phyloP scores from a whole-genome alignment of 2,329 filamentous ascomycete genomes.

The Ophiostoma sp. region DNA sequence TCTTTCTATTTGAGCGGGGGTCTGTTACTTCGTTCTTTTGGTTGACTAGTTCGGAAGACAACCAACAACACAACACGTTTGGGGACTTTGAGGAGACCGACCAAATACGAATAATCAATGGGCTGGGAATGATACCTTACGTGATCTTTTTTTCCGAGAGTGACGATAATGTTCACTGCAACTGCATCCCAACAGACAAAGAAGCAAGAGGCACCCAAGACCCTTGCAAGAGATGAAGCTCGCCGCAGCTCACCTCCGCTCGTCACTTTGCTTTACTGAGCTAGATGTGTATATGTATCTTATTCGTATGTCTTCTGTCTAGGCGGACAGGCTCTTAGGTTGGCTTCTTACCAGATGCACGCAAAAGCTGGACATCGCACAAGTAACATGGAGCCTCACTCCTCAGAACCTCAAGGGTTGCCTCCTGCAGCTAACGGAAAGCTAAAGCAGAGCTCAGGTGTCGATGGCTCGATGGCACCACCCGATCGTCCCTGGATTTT shows the following conservation, averaged over 20 bases:
- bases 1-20: not conserved
- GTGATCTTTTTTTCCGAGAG: not conserved
- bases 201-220: not conserved
- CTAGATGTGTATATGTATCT: not conserved
- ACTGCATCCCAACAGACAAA: not conserved
- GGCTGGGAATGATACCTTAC: not conserved
- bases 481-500: slow-evolving; percentile 1
- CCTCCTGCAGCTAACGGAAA: not conserved
- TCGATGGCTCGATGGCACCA: not conserved
- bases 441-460: not conserved
- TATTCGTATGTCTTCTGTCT: not conserved
- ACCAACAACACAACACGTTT: not conserved
- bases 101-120: not conserved
- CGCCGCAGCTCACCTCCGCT: too few relatives aligned
- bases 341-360: not conserved
- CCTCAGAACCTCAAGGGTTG: not conserved
- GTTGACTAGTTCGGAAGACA: not conserved
- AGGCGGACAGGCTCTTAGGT: not conserved
- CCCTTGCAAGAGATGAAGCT: not conserved
- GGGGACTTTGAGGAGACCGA: not conserved
- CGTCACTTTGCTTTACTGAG: not conserved
- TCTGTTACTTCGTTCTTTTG: not conserved
- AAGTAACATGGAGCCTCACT: not conserved
- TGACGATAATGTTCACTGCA: not conserved
- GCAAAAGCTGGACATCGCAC: not conserved